A percentile compares a stretch with the other conserved stretches of the same genome.
These are phyloP conservation scores for Vachellia pachyceras DNA, from an alignment of 306 rosid species.

Conservation along the genomic window DNA sequence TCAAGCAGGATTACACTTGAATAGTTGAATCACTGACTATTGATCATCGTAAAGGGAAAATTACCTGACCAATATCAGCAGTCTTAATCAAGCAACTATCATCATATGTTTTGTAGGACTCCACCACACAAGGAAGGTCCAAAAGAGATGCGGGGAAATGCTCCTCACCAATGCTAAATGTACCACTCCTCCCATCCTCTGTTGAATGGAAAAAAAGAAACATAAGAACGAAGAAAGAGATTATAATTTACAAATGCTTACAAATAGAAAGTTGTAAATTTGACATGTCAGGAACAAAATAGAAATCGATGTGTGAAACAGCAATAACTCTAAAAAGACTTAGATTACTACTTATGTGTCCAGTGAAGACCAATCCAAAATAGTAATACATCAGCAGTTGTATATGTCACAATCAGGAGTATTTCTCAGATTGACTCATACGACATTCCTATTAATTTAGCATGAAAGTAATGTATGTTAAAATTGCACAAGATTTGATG, in stretches of 20 bases:
- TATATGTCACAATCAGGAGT: background rate
- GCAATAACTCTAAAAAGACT: background rate
- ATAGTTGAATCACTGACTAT: constrained; percentile 6
- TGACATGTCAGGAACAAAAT: background rate
- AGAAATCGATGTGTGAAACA: background rate
- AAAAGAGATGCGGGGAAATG: constrained; percentile 68
- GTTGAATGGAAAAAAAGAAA: background rate
- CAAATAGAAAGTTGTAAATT: background rate
- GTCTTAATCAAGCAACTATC: constrained; percentile 68
- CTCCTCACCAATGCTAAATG: constrained; percentile 63
- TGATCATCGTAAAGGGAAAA: background rate
- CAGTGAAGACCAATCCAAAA: background rate
- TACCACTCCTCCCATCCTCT: constrained; percentile 72
- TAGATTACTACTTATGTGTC: background rate
- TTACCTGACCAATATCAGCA: constrained; percentile 73
- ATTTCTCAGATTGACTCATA: background rate
- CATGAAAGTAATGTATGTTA: background rate
- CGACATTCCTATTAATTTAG: background rate
- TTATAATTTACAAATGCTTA: background rate
- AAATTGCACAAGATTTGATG: background rate
- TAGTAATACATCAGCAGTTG: background rate
- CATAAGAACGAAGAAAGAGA: background rate
- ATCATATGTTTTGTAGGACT: constrained; percentile 73
- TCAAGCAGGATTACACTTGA: constrained; percentile 7
- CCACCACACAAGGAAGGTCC: constrained; percentile 78